These are phyloP conservation scores for Trametes gibbosa DNA, from an alignment of 768 basidiomycete genomes.

Conservation along the genomic window DNA sequence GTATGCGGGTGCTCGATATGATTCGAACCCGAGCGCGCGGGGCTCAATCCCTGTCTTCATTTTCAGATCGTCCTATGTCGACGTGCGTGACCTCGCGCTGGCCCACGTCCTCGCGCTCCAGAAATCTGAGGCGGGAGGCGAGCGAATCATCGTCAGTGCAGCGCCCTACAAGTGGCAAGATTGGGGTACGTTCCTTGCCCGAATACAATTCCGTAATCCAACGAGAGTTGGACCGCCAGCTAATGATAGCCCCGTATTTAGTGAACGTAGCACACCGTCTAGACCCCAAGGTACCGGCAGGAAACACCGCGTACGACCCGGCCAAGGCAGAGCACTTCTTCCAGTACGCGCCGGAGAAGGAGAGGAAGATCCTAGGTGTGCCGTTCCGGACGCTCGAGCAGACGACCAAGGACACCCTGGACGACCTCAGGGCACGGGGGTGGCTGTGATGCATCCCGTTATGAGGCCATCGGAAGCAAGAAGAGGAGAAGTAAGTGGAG, in stretches of 20 bases:
- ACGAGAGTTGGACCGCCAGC: too few species aligned
- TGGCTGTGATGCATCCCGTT: conserved; percentile 18
- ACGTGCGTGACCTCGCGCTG: conserved; percentile 36
- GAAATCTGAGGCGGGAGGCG: conserved; percentile 33
- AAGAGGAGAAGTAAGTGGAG: too few species aligned
- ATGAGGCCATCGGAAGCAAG: too few species aligned
- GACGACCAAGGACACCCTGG: conserved; percentile 39
- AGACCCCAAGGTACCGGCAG: conserved; percentile 15
- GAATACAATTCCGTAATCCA: too few species aligned
- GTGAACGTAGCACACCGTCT: conserved; percentile 16
- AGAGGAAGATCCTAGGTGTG: conserved; percentile 39
- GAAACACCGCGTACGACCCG: conserved; percentile 20
- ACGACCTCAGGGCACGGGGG: conserved; percentile 42
- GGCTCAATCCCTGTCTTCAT: not conserved
- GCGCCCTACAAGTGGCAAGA: conserved; percentile 24
- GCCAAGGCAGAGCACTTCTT: conserved; percentile 27
- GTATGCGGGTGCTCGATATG: not conserved
- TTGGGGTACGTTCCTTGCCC: conserved; percentile 9
- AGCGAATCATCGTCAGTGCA: conserved; percentile 37
- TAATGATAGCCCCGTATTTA: not conserved
- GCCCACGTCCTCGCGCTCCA: conserved; percentile 32
- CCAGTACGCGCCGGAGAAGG: conserved; percentile 34
- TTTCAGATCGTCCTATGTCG: conserved; percentile 26
- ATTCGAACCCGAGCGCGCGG: too few species aligned
- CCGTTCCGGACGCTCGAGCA: conserved; percentile 41